These are phyloP conservation scores for Saprolegnia diclina DNA, from an alignment of 352 stramenopile genomes.

Conservation along the genomic window DNA sequence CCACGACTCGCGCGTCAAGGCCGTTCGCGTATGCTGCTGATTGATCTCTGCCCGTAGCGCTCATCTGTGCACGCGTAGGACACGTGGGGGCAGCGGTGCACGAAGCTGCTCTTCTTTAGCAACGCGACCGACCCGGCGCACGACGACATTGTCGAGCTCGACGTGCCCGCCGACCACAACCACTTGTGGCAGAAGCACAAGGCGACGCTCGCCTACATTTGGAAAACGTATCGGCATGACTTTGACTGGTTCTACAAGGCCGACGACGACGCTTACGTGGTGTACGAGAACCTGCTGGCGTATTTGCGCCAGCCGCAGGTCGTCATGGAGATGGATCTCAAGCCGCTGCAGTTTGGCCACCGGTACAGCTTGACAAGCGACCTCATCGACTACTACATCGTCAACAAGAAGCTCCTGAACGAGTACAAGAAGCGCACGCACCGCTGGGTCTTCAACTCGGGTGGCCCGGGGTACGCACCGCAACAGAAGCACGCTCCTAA, in stretches of 20 bases:
- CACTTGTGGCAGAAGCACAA: slow-evolving; percentile 84
- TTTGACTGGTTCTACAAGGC: slow-evolving; percentile 86
- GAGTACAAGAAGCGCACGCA: slow-evolving; percentile 50
- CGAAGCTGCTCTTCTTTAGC: slow-evolving; percentile 79
- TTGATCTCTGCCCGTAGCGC: neutral
- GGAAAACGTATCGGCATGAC: slow-evolving; percentile 62
- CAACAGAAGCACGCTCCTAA: neutral
- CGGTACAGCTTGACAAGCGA: slow-evolving; percentile 68
- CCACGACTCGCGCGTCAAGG: slow-evolving; percentile 49
- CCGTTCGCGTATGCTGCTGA: slow-evolving; percentile 35
- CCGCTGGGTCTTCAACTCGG: slow-evolving; percentile 77
- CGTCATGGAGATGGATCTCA: slow-evolving; percentile 39
- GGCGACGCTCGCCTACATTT: slow-evolving; percentile 58
- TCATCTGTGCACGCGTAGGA: slow-evolving; percentile 29
- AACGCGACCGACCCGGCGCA: slow-evolving; percentile 42
- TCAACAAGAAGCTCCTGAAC: slow-evolving; percentile 48
- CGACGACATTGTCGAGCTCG: slow-evolving; percentile 60
- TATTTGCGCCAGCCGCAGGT: slow-evolving; percentile 63
- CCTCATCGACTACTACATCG: slow-evolving; percentile 73
- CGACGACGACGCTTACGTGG: slow-evolving; percentile 78
- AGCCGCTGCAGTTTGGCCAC: slow-evolving; percentile 76
- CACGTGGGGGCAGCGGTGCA: slow-evolving; percentile 75
- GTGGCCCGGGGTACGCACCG: slow-evolving; percentile 38
- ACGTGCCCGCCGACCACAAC: slow-evolving; percentile 69
- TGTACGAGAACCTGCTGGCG: slow-evolving; percentile 67